Evolutionary conservation across 371 early-diverging fungal genomes (phyloP), one percentile per base, ranked within the genome.

Genomic region (Mucor circinelloides): DNA sequence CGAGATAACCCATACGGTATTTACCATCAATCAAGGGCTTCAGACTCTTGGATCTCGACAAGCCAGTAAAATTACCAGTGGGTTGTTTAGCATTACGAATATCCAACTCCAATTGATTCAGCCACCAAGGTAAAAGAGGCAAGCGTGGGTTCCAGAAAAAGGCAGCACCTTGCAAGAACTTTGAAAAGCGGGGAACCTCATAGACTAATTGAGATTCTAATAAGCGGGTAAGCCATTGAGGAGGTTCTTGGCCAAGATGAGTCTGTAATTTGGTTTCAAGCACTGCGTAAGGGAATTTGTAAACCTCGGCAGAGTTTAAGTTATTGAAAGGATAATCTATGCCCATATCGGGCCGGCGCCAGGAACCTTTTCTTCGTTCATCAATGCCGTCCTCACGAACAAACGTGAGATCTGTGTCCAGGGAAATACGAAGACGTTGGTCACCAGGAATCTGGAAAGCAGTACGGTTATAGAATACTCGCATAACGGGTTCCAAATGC

Each of bases 381-480:
- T 21, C 6, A 2, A 25, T 9, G 64, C 92, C 91, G 79, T 98
- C 97, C 75, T 99, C 99, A 64, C 97, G 94, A 63, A 99, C 93
- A 92, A 99, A 95, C 15, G 95, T 91, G 58, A 99, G 79, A 63
- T 99, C 97, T 0, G 99, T 99, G 76, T 99, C 99, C 3, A 99
- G 87, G 7, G 96, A 95, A 36, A 99, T 91, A 65, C 99, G 90
- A 32, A 99, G 94, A 48, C 93, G 89, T 13, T 97, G 93, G 78
- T 97, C 98, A 44, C 96, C 97, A 5, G 99, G 99, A 6, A 99
- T 78, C 80, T 99, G 99, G 89, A 99, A 99, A 2, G 99, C 99
- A 15, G 96, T 98, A 74, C 99, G 91, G 76, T 97, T 97, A 85
- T 99, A 99, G 71, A 96, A 96, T 0, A 97, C 96, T 52, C 99